Conservation (phyloP, 2,329 filamentous ascomycete species). For the Neofusicoccum kwambonambiense region DNA sequence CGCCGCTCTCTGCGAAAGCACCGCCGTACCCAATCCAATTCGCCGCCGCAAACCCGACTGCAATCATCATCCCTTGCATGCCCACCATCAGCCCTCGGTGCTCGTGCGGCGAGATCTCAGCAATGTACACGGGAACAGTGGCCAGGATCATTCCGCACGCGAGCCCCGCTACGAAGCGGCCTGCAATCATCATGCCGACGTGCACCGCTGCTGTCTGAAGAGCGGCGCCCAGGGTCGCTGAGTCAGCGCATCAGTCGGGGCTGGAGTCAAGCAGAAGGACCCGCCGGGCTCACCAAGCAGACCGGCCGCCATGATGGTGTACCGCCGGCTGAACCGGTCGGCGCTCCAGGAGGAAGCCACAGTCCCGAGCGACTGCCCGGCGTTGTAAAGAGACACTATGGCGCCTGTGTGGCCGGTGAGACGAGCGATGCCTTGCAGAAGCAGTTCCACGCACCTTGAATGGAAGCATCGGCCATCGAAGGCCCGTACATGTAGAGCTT, state of each 20-base stretch:
- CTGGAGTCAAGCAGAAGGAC: no score
- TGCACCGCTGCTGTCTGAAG: constrained; percentile 12
- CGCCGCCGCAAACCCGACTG: neutral
- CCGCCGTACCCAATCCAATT: constrained; percentile 1
- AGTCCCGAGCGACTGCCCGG: neutral
- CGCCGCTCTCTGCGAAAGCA: constrained; percentile 68
- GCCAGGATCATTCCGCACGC: constrained; percentile 14
- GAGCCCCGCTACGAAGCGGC: constrained; percentile 5
- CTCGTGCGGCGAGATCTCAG: constrained; percentile 8
- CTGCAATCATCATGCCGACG: constrained; percentile 18
- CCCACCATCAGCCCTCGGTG: constrained; percentile 9
- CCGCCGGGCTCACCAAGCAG: no score
- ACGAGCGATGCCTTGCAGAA: no score
- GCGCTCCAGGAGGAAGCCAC: neutral
- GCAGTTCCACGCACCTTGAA: no score
- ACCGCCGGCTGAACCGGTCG: constrained; percentile 23
- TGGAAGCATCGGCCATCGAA: neutral
- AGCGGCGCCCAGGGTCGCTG: neutral
- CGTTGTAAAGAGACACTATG: neutral
- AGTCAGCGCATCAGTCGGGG: no score
- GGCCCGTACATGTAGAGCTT: neutral
- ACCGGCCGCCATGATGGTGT: constrained; percentile 18
- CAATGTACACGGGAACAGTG: constrained; percentile 17
- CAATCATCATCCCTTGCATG: constrained; percentile 67
- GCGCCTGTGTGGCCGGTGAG: neutral